Conservation (phyloP, 192 early-diverging fungal genomes). For the Obelidium mucronatum region DNA sequence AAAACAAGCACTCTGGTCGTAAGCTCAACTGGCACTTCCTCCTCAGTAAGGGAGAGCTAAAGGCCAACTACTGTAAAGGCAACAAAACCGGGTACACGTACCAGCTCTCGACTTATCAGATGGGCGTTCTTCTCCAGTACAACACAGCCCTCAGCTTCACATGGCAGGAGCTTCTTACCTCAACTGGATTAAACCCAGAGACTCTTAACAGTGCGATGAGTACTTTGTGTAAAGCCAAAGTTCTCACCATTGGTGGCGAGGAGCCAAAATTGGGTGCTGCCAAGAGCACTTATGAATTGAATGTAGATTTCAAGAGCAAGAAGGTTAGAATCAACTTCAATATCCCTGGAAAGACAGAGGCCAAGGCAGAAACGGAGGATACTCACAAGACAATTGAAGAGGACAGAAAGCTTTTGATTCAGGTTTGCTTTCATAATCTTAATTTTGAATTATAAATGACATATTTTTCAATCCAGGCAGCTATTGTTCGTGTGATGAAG, state of each 20-base stretch:
- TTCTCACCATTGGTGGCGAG: slow-evolving; percentile 65
- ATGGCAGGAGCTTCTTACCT: slow-evolving; percentile 75
- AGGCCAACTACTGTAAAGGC: slow-evolving; percentile 83
- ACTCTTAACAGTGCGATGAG: slow-evolving; percentile 72
- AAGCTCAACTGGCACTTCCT: slow-evolving; percentile 97
- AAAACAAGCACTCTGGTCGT: slow-evolving; percentile 85
- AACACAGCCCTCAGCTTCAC: slow-evolving; percentile 81
- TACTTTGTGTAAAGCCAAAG: slow-evolving; percentile 84
- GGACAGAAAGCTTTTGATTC: slow-evolving; percentile 92
- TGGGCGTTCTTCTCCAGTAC: slow-evolving; percentile 93
- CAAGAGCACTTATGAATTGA: slow-evolving; percentile 71
- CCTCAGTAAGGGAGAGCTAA: slow-evolving; percentile 89
- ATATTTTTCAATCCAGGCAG: slow-evolving; percentile 71
- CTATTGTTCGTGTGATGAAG: slow-evolving; percentile 99
- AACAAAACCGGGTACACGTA: slow-evolving; percentile 80
- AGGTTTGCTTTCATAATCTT: slow-evolving; percentile 66
- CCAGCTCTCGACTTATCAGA: slow-evolving; percentile 89
- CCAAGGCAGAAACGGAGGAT: slow-evolving; percentile 89
- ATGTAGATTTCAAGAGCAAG: slow-evolving; percentile 79
- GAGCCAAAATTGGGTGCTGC: slow-evolving; percentile 58
- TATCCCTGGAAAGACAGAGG: slow-evolving; percentile 82
- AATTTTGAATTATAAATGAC: neutral
- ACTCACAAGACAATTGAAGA: slow-evolving; percentile 92
- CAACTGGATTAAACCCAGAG: slow-evolving; percentile 76
- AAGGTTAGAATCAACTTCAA: slow-evolving; percentile 91